A percentile compares a stretch with the other conserved stretches of the same genome.
Conservation (phyloP, 129 eudicot species). For the Flaveria robusta region DNA sequence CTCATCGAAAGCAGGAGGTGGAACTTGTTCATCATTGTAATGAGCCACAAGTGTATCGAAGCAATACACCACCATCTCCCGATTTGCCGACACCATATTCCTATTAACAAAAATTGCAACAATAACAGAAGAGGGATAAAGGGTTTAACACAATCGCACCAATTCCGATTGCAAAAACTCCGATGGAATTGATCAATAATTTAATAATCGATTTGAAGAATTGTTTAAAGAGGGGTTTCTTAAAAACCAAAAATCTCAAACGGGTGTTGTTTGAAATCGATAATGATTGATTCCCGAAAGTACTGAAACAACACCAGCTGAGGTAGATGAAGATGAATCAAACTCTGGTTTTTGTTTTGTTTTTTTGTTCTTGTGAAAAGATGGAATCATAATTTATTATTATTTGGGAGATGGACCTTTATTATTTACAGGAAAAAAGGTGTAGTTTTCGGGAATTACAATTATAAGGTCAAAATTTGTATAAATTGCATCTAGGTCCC, state of each 20-base stretch:
- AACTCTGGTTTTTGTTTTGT: slow-evolving; percentile 2
- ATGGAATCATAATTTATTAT: neutral
- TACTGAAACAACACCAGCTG: slow-evolving; percentile 24
- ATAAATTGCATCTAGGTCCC: slow-evolving; percentile 3
- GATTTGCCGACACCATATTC: slow-evolving; percentile 79
- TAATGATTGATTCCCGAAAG: neutral
- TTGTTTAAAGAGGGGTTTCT: slow-evolving; percentile 19
- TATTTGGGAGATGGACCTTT: neutral
- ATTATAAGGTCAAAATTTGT: neutral
- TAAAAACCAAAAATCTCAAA: neutral
- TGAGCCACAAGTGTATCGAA: slow-evolving; percentile 82
- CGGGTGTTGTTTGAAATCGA: slow-evolving; percentile 20
- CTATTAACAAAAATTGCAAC: neutral
- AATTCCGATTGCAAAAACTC: slow-evolving; percentile 5
- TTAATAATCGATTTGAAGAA: slow-evolving; percentile 5
- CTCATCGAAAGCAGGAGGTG: slow-evolving; percentile 80
- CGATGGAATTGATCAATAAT: neutral
- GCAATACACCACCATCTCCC: slow-evolving; percentile 89
- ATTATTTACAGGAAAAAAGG: neutral
- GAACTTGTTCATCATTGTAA: slow-evolving; percentile 62
- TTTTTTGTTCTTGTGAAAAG: slow-evolving; percentile 1
- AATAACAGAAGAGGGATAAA: too few species aligned
- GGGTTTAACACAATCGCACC: neutral
- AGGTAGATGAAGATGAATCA: slow-evolving; percentile 16
- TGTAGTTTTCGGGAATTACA: slow-evolving; percentile 15